Evolutionary conservation across 352 stramenopile species (phyloP), one percentile per base, ranked within the genome.

Genomic region (Pythium angustatum): DNA sequence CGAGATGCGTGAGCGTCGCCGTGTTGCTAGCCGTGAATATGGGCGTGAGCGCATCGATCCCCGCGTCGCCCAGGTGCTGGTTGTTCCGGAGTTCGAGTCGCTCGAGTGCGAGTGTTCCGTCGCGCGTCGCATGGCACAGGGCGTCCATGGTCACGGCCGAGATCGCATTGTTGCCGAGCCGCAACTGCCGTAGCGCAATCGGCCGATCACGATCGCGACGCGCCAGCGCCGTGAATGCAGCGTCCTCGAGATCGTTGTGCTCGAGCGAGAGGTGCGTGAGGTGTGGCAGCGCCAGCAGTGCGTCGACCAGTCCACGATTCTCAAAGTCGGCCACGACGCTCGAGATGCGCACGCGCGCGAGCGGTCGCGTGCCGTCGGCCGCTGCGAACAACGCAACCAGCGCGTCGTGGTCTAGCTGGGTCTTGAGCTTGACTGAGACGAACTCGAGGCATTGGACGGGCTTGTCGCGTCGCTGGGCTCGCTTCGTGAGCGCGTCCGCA

Each of bases 231-330:
- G 27, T 22, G 34, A 94, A 90, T 22, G 79, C 75, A 36, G 84
- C 74, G 62, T 93, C 83, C 56, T 87, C 78, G 11, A 94, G 67
- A 28, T 93, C 82, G 40, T 91, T 93, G 59, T 94, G 83, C 54
- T 92, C 83, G 30, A 94, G 58, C 10, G 81, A 90, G 11, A 94
- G 68, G 0, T 60, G 62, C 34, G 78, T 50, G 1, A 93, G 67
- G 5, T 58, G 69, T 8, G 72, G 65, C 26, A 66, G 66, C 26
- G 50, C 51, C 31, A 90, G 66, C 31, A 77, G 53, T 36, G 58
- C 68, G 31, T 83, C 71, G 10, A 92, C 47, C 2, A 91, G 75
- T 30, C 63, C 22, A 17, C 71, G 77, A 17, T 81, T 85, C 41
- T 88, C 75, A 17, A 91, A 85, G 58, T 88, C 75, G 8, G 78